Base-by-base conservation (phyloP, 495 filamentous ascomycete genomes). In the Bacidia rubella region DNA sequence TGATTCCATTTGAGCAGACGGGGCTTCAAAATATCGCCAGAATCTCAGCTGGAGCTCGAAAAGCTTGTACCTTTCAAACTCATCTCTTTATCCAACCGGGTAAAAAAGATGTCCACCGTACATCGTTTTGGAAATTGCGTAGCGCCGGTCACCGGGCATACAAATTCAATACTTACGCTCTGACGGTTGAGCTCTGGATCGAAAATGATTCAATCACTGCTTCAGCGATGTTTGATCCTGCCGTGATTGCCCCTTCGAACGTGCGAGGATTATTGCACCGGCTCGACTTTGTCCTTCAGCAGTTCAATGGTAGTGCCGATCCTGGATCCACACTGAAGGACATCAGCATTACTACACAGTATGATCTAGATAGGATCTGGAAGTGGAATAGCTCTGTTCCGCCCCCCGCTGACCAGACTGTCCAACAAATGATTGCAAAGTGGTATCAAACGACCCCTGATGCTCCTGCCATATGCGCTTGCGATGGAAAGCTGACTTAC, bases 11-110 rank as follows among this genome's bases (percentile, higher is more conserved):
- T 57, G 70, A 85, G 60, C 75, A 82, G 38, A 62, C 69, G 24
- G 81, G 81, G 3, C 62, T 85, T 35, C 77, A 81, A 57, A 70
- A 81, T 41, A 83, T 85, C 42, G 66, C 68, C 26, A 60, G 62
- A 3, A 57, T 80, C 15, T 71, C 68, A 32, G 47, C 65, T 0
- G 75, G 76, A 24, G 70, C 76, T 2, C 61, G 66, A 29, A 62
- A 70, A 44, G 77, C 77, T 1, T 79, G 76, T 51, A 68, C 74
- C 44, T 70, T 81, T 55, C 70, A 72, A 43, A 76, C 63, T 50
- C 57, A 76, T 19, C 63, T 78, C 0, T 67, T 70, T 4, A 66
- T 80, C 25, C 70, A 82, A 48, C 63, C 72, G 0, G n/a, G n/a
- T n/a, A n/a, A n/a, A n/a, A n/a, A n/a, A n/a, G n/a, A n/a, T n/a